Evolutionary conservation across 2,329 filamentous ascomycete species (phyloP).

Genomic region (Amesomyces nigricolor): DNA sequence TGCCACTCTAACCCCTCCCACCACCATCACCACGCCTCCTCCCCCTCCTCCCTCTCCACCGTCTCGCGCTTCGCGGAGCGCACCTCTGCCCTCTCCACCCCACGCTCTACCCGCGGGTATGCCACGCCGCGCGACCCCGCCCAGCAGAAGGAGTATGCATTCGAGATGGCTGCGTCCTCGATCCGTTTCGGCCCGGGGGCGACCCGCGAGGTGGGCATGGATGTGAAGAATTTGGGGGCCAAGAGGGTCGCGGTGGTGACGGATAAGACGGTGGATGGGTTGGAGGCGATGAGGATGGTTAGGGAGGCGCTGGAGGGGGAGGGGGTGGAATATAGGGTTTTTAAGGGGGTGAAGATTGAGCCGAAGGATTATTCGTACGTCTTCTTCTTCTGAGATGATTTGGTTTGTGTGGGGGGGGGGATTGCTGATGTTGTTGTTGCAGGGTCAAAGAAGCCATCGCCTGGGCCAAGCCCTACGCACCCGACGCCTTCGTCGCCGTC

Average conservation of each 20-base stretch:
- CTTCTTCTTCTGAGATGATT: too few relatives aligned
- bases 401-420: too few relatives aligned
- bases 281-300: slow-evolving; percentile 87
- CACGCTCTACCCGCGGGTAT: slow-evolving; percentile 39
- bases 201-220: slow-evolving; percentile 97
- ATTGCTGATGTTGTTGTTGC: not conserved
- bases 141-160: slow-evolving; percentile 89
- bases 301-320: slow-evolving; percentile 72
- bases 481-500: slow-evolving; percentile 89
- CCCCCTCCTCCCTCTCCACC: slow-evolving; percentile 32
- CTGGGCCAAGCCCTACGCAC: slow-evolving; percentile 71
- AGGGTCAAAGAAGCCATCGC: slow-evolving; percentile 84
- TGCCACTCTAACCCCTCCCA: slow-evolving; percentile 87
- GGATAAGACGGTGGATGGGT: slow-evolving; percentile 70
- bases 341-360: slow-evolving; percentile 58
- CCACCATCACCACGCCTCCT: slow-evolving; percentile 59
- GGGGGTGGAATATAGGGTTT: slow-evolving; percentile 65
- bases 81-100: slow-evolving; percentile 6
- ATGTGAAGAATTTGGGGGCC: slow-evolving; percentile 84
- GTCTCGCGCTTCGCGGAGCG: slow-evolving; percentile 45
- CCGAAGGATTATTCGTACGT: slow-evolving; percentile 69
- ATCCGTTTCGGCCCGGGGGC: slow-evolving; percentile 91
- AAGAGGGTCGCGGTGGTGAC: slow-evolving; percentile 90
- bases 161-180: slow-evolving; percentile 94
- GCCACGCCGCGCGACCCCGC: slow-evolving; percentile 71